Percentiles rank a stretch among this genome's conserved stretches.
phyloP scores from a whole-genome alignment of 768 basidiomycete species.

The Cystofilobasidium bisporidii region DNA sequence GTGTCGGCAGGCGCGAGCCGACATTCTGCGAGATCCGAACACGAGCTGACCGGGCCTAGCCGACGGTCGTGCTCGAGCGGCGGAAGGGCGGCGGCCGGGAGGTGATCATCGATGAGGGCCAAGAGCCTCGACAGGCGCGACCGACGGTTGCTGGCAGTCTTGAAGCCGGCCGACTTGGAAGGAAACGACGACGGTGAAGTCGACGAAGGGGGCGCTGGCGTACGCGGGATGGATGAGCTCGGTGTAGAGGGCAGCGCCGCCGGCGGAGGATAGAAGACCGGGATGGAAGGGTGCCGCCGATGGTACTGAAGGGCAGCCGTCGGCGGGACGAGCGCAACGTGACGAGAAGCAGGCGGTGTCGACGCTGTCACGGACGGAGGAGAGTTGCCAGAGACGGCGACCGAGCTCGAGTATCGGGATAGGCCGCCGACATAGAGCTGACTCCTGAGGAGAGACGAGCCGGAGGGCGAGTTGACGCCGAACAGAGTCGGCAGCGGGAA shows the following conservation, averaged over 20 bases:
- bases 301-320: background rate
- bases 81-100: too few relatives aligned
- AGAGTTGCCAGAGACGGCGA: background rate
- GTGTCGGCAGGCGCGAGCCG: too few relatives aligned
- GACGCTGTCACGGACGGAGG: too few relatives aligned
- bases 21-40: too few relatives aligned
- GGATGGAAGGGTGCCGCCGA: background rate
- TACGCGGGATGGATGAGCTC: too few relatives aligned
- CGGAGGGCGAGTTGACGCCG: too few relatives aligned
- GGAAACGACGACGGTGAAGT: background rate
- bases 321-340: background rate
- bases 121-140: background rate
- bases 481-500: background rate
- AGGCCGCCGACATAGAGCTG: too few relatives aligned
- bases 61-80: background rate
- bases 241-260: background rate
- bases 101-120: background rate
- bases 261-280: background rate
- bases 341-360: too few relatives aligned
- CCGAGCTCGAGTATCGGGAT: too few relatives aligned
- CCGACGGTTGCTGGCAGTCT: background rate
- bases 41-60: too few relatives aligned
- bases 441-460: background rate
- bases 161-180: too few relatives aligned
- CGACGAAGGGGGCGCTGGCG: background rate